Evolutionary conservation across 257 asterid species (phyloP).

Genomic region (Solanum habrochaites): DNA sequence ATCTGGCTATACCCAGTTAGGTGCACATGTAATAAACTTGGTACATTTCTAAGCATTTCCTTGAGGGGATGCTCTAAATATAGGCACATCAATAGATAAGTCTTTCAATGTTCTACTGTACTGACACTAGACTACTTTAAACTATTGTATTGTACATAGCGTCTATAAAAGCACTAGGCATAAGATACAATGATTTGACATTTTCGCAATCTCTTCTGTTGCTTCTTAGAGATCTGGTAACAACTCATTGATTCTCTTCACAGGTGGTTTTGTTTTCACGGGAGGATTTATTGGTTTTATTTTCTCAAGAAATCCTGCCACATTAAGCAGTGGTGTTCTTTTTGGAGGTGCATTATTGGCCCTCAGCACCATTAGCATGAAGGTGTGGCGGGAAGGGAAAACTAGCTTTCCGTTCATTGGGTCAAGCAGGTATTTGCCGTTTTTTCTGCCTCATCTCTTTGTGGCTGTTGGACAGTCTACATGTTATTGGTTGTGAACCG

Average conservation of each 20-base stretch:
- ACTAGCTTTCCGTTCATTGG: conserved; percentile 83
- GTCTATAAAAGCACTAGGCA: not conserved
- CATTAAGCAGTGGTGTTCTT: conserved; percentile 51
- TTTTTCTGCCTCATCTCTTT: not conserved
- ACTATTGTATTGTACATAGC: not conserved
- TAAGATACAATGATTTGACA: not conserved
- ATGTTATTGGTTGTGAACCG: not conserved
- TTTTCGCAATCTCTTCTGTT: not conserved
- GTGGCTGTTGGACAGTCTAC: not conserved
- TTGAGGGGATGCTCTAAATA: not conserved
- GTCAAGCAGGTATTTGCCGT: conserved; percentile 70
- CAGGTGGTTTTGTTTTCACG: conserved; percentile 75
- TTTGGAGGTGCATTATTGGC: conserved; percentile 80
- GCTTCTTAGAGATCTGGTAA: not conserved
- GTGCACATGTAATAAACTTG: not conserved
- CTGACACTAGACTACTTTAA: not conserved
- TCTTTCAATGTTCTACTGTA: not conserved
- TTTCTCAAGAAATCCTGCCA: conserved; percentile 55
- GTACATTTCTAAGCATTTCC: not conserved
- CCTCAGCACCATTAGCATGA: conserved; percentile 72
- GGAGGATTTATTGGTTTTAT: conserved; percentile 73
- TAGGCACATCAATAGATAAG: not conserved
- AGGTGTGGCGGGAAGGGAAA: conserved; percentile 88
- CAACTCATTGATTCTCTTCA: conserved; percentile 4
- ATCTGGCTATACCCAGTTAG: not conserved